phyloP scores from a whole-genome alignment of 495 filamentous ascomycete genomes.

The Talaromyces wortmannii region DNA sequence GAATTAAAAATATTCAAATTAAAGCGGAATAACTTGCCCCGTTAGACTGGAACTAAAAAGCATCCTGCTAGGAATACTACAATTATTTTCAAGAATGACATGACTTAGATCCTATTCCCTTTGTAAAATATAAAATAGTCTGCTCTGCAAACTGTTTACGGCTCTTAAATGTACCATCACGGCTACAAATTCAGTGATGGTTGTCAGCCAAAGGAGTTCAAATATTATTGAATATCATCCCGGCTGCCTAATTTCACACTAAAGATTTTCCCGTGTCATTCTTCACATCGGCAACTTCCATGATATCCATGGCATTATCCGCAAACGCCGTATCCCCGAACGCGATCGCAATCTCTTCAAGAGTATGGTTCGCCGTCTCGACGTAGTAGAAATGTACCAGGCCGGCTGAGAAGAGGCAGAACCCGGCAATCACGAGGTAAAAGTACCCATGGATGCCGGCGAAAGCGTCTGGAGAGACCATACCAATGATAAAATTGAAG shows the following conservation, averaged over 20 bases:
- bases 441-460: conserved; percentile 55
- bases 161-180: too few species aligned
- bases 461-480: conserved; percentile 64
- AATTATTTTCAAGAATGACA: too few species aligned
- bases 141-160: too few species aligned
- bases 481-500: conserved; percentile 66
- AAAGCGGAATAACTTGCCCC: too few species aligned
- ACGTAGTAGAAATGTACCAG: conserved; percentile 63
- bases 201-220: too few species aligned
- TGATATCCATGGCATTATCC: conserved; percentile 10
- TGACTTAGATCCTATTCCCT: too few species aligned
- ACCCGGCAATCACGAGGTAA: conserved; percentile 63
- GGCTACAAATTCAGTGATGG: too few species aligned
- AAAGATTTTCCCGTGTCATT: conserved; percentile 24
- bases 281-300: conserved; percentile 5
- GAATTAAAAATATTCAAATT: too few species aligned
- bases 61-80: too few species aligned
- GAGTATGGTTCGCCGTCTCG: conserved; percentile 48
- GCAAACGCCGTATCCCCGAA: conserved; percentile 22
- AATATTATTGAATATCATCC: too few species aligned
- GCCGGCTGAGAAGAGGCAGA: conserved; percentile 47
- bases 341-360: conserved; percentile 55
- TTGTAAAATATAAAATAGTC: too few species aligned
- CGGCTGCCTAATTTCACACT: neutral
- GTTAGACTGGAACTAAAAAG: too few species aligned